Percentiles rank a stretch among this genome's conserved stretches.
phyloP scores from a whole-genome alignment of 331 rosid species.

The Quercus tomentella region DNA sequence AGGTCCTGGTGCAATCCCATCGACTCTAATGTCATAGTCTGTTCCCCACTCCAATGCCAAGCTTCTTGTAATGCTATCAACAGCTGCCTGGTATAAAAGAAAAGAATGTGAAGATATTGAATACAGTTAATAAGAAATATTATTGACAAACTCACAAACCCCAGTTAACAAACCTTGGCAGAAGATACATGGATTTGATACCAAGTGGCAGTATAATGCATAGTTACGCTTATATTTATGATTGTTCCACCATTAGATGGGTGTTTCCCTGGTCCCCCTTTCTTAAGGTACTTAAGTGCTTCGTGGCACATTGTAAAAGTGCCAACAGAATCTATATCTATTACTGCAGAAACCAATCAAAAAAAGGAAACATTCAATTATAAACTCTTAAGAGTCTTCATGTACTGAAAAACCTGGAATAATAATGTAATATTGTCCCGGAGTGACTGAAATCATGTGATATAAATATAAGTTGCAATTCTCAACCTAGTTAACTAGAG shows the following conservation, averaged over 20 bases:
- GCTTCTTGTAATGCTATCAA: constrained; percentile 86
- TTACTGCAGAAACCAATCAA: constrained; percentile 50
- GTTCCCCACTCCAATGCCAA: constrained; percentile 98
- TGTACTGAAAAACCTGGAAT: not conserved
- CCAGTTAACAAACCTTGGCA: constrained; percentile 62
- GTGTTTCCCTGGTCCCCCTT: constrained; percentile 76
- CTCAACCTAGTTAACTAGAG: not conserved
- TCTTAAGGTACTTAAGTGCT: constrained; percentile 88
- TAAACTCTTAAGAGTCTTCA: not conserved
- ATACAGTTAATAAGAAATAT: not conserved
- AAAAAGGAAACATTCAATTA: not conserved
- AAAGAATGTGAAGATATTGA: not conserved
- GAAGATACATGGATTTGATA: constrained; percentile 93
- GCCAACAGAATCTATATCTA: constrained; percentile 97
- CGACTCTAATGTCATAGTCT: constrained; percentile 82
- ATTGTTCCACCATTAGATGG: constrained; percentile 68
- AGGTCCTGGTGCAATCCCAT: constrained; percentile 96
- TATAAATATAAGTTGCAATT: not conserved
- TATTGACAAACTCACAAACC: not conserved
- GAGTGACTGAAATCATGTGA: not conserved
- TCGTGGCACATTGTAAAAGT: constrained; percentile 93
- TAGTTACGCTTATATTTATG: constrained; percentile 83
- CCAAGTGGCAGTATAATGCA: constrained; percentile 89
- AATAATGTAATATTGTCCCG: not conserved
- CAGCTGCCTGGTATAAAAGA: constrained; percentile 65